Evolutionary conservation across 2,329 filamentous ascomycete species (phyloP), one percentile per base, ranked within the genome.

Genomic region (Sclerotinia glacialis): DNA sequence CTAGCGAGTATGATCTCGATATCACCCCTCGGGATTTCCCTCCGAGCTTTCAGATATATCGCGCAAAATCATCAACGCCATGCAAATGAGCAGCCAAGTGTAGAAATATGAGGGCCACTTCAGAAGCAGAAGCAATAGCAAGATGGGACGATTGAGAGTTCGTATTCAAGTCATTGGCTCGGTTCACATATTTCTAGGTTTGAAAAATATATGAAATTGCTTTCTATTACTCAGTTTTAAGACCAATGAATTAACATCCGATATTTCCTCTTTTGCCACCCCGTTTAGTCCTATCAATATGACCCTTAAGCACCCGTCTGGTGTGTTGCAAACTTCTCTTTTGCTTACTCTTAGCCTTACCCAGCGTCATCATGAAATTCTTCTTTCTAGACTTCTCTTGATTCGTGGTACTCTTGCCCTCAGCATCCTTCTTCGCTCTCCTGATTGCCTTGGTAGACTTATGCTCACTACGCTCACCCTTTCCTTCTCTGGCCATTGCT

Each of bases 301-400:
- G 94, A 2, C 88, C 90, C 77, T 86, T 89, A 71, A 98, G 79
- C 46, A 93, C 86, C 80, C 89, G 92, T 75, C 86, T 86, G 70
- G 92, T 93, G 79, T 97, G 89, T 16, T 91, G 86, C 78, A 99
- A 81, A 85, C 92, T 97, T 75, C 93, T 86, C 88, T 97, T 97
- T 76, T 95, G 90, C 84, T 98, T 99, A 72, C 85, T 86, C 83
- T 95, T 96, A 14, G 95, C 95, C 83, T 99, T 98, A 67, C 94
- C 92, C 68, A 99, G 80, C 49, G 94, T 98, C 95, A 99, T 99
- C 74, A 99, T 78, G 80, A 99, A 96, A 79, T 99, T 99, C 90
- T 99, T 99, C 85, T 92, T 92, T 72, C 94, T 84, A 52, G 91
- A 87, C 86, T 99, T 99, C 83, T 99, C 95, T 81, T 91, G 91